phyloP scores from a whole-genome alignment of 148 eudicot species.

The Amaranthus cruentus region DNA sequence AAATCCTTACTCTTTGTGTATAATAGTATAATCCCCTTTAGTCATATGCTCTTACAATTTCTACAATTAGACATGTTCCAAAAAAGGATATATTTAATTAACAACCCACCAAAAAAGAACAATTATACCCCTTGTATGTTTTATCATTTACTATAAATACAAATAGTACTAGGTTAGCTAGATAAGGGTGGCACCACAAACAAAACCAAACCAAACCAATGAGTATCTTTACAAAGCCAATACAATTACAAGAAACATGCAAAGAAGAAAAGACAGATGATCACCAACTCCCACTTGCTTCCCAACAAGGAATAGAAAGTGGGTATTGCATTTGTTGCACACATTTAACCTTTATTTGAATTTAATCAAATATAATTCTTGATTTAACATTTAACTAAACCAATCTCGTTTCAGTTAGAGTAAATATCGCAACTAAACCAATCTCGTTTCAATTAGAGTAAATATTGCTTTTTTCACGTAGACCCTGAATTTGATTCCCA shows the following conservation, averaged over 20 bases:
- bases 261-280: constrained; percentile 30
- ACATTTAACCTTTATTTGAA: no score
- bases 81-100: background rate
- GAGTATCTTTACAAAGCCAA: constrained; percentile 22
- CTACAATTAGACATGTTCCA: constrained; percentile 7
- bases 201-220: background rate
- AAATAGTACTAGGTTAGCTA: constrained; percentile 13
- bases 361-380: no score
- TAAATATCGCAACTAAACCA: no score
- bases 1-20: no score
- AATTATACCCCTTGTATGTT: background rate
- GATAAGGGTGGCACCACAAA: background rate
- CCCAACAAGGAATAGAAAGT: constrained; percentile 37
- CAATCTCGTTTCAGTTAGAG: no score
- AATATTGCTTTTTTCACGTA: no score
- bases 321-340: background rate
- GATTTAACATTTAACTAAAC: no score
- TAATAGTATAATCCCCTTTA: background rate
- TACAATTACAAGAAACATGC: constrained; percentile 23
- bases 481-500: no score
- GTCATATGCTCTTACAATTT: background rate
- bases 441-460: no score
- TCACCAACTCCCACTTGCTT: constrained; percentile 68
- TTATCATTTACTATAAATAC: background rate
- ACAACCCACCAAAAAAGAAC: background rate